Base-by-base conservation (phyloP, 2,329 filamentous ascomycete genomes). In the Sporothrix euskadiensis region DNA sequence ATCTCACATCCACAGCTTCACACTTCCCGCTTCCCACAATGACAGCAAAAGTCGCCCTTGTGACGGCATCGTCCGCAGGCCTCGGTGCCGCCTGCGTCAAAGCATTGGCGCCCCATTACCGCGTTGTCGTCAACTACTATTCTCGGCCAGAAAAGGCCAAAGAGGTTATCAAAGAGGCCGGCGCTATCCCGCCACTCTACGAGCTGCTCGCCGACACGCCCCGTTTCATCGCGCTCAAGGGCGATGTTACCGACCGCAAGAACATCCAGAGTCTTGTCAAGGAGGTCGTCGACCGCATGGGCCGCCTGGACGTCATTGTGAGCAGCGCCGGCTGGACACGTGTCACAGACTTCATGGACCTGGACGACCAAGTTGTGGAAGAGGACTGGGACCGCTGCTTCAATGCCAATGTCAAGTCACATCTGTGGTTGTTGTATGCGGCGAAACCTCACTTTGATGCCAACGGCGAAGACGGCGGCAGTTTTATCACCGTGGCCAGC, bases 61-160 rank as follows among this genome's bases (percentile, higher is more conserved):
- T 87, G 47, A 87, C 85, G 1, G 85, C 85, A 26, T 83, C 83
- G 54, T 85, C 82, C 65, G 84, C 92, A 76, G 92, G 92, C 3
- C 86, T 94, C 54, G 92, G 92, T 59, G 92, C 91, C 61, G 84
- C 90, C 7, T 41, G 30, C 19, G 71, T 72, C 47, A 56, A 47
- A 9, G 71, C 71, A 1, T 85, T 92, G 3, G 87, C 86, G 57
- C 86, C 87, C 73, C 88, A 89, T 49, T 92, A 94, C 77, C 90
- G 92, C 73, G 83, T 95, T 16, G 88, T 89, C 10, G 87, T 96
- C 79, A 95, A 94, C 82, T 95, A 93, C 81, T 84, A 86, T 81
- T 88, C 85, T 74, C 89, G 88, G 79, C 81, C 84, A 49, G 85
- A 86, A 30, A 85, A 88, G 2, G 92, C 92, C 8, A 82, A 88